Base-by-base conservation (phyloP, 345 rosid species). In the Linum trigynum region DNA sequence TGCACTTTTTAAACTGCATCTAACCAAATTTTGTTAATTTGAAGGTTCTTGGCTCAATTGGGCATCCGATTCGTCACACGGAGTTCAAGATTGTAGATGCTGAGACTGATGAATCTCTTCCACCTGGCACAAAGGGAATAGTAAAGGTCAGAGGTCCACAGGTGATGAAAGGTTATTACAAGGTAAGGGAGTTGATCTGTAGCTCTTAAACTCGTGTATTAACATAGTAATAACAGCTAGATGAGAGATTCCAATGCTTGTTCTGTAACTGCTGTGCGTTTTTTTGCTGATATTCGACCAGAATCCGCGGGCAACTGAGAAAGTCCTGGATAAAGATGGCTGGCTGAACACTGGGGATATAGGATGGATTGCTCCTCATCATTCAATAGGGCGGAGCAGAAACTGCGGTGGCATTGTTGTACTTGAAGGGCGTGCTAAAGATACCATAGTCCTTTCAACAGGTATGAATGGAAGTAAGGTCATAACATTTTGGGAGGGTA, bases 351-450 rank as follows among this genome's bases (percentile, higher is more conserved):
- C 90, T 38, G 99, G 99, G 67, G 99, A 94, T 72, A 78, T 90
- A 58, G 99, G 99, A 60, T 94, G 97, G 97, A 82, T 86, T 70
- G 86, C 90, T 66, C 95, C 97, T 74, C 84, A 79, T 37, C 96
- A 88, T 74, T 82, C 86, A 59, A 64, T 38, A 67, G 97, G 99
- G 57, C 75, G 92, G 67, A 90, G 99, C 71, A 86, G 86, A 69
- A 69, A n/a, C 45, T 81, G 90, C 64, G 87, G 92, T 67, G 95
- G 96, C 67, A 76, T 88, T 70, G 69, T 94, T 36, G 95, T 94
- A 74, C 86, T 90, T 57, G 97, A 88, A 77, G 99, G 97, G 8
- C 97, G 99, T 61, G 97, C 96, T n/a, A 94, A 94, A 80, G 99
- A 94, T 80, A 90, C 97, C 6, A 88, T 94, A 69, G 99, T 94